Base-by-base conservation (phyloP, 345 rosid genomes). In the Limnanthes douglasii region DNA sequence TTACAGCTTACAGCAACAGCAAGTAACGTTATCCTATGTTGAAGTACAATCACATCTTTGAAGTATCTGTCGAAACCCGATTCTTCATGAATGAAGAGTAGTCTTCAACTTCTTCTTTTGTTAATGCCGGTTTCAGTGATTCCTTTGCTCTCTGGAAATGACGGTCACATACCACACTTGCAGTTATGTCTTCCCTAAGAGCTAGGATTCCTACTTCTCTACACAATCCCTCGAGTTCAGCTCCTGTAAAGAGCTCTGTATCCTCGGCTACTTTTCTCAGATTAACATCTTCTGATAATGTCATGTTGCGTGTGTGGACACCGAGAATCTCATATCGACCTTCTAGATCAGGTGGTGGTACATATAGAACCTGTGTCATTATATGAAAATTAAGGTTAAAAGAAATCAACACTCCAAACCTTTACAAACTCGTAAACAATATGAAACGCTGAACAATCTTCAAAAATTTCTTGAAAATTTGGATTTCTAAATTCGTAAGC, bases 201-300 rank as follows among this genome's bases (percentile, higher is more conserved):
- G 95, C 81, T 21, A 68, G 83, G 1, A 73, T 72, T 47, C 93
- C 95, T 18, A 82, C 81, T 72, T 90, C 94, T 54, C 70, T 41
- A 43, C 98, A 90, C 29, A 90, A 61, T 22, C 86, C 82, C 31
- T 83, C 85, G 22, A 84, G 64, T 37, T 90, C 95, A 0, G 95
- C 94, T 29, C 98, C 95, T 0, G 92, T 84, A 43, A 77, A 84
- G n/a, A 74, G 72, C 21, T 79, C 85, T 0, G 95, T 79, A 11
- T 72, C 86, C 32, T 68, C 73, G 1, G 98, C 94, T 29, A 77
- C 60, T 41, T 61, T 66, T 39, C 59, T 57, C 25, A 90, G 70
- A 49, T 90, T 68, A 23, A 90, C 74, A 19, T 84, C 98, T 19
- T 62, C 32, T 8, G 64, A 70, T 24, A 74, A 39, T 39, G 59